Base-by-base conservation (phyloP, 2,329 filamentous ascomycete species). In the Colletotrichum higginsianum region DNA sequence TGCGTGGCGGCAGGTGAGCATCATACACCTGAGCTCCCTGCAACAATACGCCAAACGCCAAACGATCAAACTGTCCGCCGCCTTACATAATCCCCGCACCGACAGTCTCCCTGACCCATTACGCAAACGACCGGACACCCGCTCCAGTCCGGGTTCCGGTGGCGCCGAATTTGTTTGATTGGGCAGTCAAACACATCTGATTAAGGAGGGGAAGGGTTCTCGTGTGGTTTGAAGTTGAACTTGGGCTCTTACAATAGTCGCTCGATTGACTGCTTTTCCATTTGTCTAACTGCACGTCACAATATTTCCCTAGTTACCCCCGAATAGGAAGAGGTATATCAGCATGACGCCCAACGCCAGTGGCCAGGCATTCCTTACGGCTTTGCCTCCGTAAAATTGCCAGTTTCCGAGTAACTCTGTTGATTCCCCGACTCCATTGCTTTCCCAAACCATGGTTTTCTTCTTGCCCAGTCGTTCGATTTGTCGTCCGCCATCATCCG, bases 391-490 rank as follows among this genome's bases (percentile, higher is more conserved):
- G 15, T 38, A 52, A 61, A 63, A 38, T 12, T 63, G 55, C 40
- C 57, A 58, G 40, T 66, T 55, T 38, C 49, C 49, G 56, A 42
- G 50, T 62, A 18, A 18, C 62, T 35, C 44, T 60, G 47, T 61
- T 61, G 44, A 57, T 40, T 57, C 68, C 62, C 53, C 26, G 57
- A 73, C 71, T 73, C 71, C 71, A 26, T 67, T 67, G 61, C 63
- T 70, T 49, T 64, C 58, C 60, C 63, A 49, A 66, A 49, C 46
- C 58, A 40, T 69, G 12, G 49, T 44, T 55, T 38, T 64, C 21
- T 23, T 23, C 23, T 64, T 30, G 38, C 21, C 49, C 21, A 23
- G 49, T 18, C 35, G 44, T 52, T 53, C 55, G 7, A 44, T 44
- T 55, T n/a, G 21, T 61, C 47, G 55, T 49, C 49, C 57, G 21